Evolutionary conservation across 164 flowering plant species (phyloP).

Genomic region (Brasenia schreberi): DNA sequence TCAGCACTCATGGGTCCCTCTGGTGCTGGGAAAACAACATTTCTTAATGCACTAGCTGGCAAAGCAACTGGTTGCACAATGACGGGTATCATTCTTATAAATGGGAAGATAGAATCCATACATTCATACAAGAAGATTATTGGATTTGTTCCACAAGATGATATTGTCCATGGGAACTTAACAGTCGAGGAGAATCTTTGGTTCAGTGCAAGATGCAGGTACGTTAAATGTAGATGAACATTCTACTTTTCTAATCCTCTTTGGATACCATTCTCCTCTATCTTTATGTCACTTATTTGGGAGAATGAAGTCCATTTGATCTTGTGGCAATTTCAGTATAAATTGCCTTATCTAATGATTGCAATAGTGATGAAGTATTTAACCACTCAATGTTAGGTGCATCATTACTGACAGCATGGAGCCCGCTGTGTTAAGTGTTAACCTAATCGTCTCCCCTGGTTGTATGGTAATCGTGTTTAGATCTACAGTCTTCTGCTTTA

Average conservation of each 20-base stretch:
- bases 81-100: constrained; percentile 63
- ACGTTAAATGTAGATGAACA: constrained; percentile 2
- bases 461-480: no score
- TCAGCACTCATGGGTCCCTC: constrained; percentile 99
- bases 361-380: no score
- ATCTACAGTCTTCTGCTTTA: no score
- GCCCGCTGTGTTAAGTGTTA: no score
- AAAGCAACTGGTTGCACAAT: constrained; percentile 60
- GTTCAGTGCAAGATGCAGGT: constrained; percentile 98
- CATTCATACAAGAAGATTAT: constrained; percentile 80
- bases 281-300: not conserved
- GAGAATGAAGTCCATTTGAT: not conserved
- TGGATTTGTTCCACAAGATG: constrained; percentile 99
- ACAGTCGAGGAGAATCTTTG: constrained; percentile 95
- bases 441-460: no score
- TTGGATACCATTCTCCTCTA: not conserved
- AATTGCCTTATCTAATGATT: no score
- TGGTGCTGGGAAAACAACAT: constrained; percentile 99
- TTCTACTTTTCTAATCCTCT: not conserved
- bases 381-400: no score
- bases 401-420: no score
- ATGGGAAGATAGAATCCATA: constrained; percentile 68
- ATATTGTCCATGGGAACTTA: constrained; percentile 96
- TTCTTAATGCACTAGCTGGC: constrained; percentile 89
- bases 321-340: no score